Base-by-base conservation (phyloP, 441 rosid species). In the Cnidoscolus chayamansa region DNA sequence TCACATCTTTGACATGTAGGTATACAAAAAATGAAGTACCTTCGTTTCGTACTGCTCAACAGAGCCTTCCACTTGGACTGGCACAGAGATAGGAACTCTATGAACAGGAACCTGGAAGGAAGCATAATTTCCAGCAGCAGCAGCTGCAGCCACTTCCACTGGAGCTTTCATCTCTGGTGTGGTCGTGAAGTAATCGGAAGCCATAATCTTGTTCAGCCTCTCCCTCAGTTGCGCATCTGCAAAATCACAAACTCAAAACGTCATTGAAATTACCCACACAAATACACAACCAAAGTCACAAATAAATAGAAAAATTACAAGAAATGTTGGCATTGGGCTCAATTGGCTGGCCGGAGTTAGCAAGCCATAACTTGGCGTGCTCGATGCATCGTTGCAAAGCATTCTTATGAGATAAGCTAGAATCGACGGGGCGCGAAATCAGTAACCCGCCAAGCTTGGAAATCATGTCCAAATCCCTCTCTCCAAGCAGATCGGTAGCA, bases 91-190 rank as follows among this genome's bases (percentile, higher is more conserved):
- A 16, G 86, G 84, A n/a, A 78, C 69, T 48, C 67, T 74, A 0
- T 80, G 86, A 45, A 76, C 84, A 2, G 83, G 88, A 48, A 82
- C 87, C 77, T 87, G 92, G 72, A 89, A 87, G 69, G 97, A 70
- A 57, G 71, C 84, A 61, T 79, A 91, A 73, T 75, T 89, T 19
- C 86, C 83, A 54, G 84, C 83, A 37, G 45, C 45, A 45, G 89
- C 81, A 20, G 80, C 89, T 0, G 85, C 94, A 11, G 88, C 94
- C 74, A 91, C 84, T 71, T 90, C 97, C 13, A 88, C 91, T 0
- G 91, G 86, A 19, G 88, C 91, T 76, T 87, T 90, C 85, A 91
- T 86, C 86, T 88, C 97, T 0, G 98, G 97, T 0, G 89, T 81
- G 10, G 84, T 86, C 15, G 90, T 89, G 37, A 90, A 86, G 71